A percentile compares a stretch with the other conserved stretches of the same genome.
phyloP scores from a whole-genome alignment of 2,329 filamentous ascomycete genomes.

The Neurospora crassa region DNA sequence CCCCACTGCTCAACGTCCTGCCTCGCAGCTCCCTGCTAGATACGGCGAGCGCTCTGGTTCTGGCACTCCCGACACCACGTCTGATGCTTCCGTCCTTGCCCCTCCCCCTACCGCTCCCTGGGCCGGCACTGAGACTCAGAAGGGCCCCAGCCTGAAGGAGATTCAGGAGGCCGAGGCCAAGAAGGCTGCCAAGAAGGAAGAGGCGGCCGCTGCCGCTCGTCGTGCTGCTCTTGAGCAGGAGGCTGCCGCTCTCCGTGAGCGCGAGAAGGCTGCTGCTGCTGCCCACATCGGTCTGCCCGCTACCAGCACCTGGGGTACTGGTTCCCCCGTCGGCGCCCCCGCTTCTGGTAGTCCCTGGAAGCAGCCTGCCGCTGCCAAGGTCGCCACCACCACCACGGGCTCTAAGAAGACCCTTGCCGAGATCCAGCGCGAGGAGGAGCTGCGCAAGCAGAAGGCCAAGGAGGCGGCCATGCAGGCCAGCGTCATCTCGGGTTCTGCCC shows the following conservation, averaged over 20 bases:
- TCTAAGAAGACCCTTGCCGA: slow-evolving; percentile 86
- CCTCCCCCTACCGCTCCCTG: slow-evolving; percentile 79
- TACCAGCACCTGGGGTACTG: slow-evolving; percentile 79
- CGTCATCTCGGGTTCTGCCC: slow-evolving; percentile 34
- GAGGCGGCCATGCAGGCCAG: slow-evolving; percentile 36
- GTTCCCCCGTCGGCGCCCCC: slow-evolving; percentile 55
- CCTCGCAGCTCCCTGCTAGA: slow-evolving; percentile 73
- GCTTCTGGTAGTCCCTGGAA: slow-evolving; percentile 52
- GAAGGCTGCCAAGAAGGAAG: slow-evolving; percentile 83
- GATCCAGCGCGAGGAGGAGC: slow-evolving; percentile 93
- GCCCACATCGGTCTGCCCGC: slow-evolving; percentile 65
- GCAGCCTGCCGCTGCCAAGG: slow-evolving; percentile 39
- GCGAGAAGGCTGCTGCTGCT: slow-evolving; percentile 49
- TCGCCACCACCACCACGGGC: slow-evolving; percentile 21
- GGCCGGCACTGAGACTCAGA: slow-evolving; percentile 65
- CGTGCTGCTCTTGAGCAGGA: slow-evolving; percentile 77
- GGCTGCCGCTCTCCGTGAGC: slow-evolving; percentile 47
- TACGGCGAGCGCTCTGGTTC: slow-evolving; percentile 58
- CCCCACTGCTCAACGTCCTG: slow-evolving; percentile 75
- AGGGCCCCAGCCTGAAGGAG: slow-evolving; percentile 86
- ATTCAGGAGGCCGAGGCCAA: slow-evolving; percentile 94
- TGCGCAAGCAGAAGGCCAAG: slow-evolving; percentile 67
- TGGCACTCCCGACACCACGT: slow-evolving; percentile 57
- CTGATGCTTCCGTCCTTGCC: slow-evolving; percentile 26
- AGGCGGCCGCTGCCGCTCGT: slow-evolving; percentile 66